phyloP scores from a whole-genome alignment of 164 flowering plant genomes.

The Nelumbo lutea region DNA sequence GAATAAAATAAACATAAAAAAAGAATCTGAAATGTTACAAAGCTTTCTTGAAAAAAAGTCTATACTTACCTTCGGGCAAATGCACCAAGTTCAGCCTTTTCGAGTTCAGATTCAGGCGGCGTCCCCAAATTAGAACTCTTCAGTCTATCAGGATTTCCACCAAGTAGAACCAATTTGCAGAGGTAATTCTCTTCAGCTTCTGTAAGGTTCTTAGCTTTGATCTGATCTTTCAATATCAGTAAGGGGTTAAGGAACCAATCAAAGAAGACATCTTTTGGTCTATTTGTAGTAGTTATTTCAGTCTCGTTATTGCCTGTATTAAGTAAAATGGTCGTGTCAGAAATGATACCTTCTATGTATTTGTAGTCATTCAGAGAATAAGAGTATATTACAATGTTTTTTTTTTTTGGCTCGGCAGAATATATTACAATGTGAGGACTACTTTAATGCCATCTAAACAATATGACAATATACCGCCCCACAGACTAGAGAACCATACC shows the following conservation, averaged over 20 bases:
- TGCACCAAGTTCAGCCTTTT: conserved; percentile 75
- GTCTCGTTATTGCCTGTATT: conserved; percentile 52
- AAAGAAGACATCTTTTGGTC: conserved; percentile 70
- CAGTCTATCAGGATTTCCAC: conserved; percentile 52
- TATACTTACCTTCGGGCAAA: conserved; percentile 69
- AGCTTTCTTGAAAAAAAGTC: background rate
- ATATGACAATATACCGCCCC: too few relatives aligned
- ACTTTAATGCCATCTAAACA: too few relatives aligned
- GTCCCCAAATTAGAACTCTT: conserved; percentile 34
- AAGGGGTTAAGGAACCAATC: conserved; percentile 86
- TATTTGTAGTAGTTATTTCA: conserved; percentile 60
- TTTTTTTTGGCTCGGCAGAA: too few relatives aligned
- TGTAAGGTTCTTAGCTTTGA: conserved; percentile 64
- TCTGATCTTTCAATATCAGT: conserved; percentile 79
- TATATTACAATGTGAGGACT: too few relatives aligned
- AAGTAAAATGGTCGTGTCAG: background rate
- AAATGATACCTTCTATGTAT: background rate
- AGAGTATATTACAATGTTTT: too few relatives aligned
- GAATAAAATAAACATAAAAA: background rate
- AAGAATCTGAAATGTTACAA: background rate
- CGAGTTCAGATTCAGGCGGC: conserved; percentile 53
- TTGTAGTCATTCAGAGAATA: background rate
- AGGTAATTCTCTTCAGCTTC: conserved; percentile 69
- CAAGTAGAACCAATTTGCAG: conserved; percentile 55
- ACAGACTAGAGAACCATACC: too few relatives aligned